Base-by-base conservation (phyloP, 495 filamentous ascomycete species). In the Lineolata rhizophorae region DNA sequence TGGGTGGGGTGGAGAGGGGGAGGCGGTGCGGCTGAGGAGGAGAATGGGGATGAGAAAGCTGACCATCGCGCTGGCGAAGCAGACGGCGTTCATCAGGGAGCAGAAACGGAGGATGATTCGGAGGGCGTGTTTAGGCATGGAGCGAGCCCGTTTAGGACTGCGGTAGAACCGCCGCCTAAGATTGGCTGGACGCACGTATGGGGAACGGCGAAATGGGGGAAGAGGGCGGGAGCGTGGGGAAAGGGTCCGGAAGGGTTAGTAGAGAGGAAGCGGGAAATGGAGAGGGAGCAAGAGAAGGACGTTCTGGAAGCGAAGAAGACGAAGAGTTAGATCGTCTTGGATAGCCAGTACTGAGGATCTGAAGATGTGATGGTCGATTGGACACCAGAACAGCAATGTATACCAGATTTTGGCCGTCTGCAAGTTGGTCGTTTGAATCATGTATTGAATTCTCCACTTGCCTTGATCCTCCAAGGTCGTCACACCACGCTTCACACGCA, bases 1-100 rank as follows among this genome's bases (percentile, higher is more conserved):
- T 63, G 0, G 48, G 72, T 20, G 54, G 62, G 22, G 75, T 70
- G 72, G 72, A 75, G 36, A 47, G 52, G 1, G 36, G 26, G 30
- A 54, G 38, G 56, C 47, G 2, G 50, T 41, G 5, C 53, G 56
- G 2, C 34, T 60, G 25, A 34, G 39, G 38, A 28, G 40, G 18
- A 42, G 33, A 34, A 39, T 31, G 29, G 37, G 6, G 29, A 45
- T 20, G 35, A 20, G 33, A 22, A 27, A 25, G 26, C 31, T 16
- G 15, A 30, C 28, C 10, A 30, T 8, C 9, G n/a, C 6, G 15
- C 14, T 30, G 8, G 10, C 10, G 10, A 6, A 30, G 15, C 28
- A 30, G 9, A 30, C 6, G 17, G 8, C 28, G 28, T 8, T 26
- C 12, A n/a, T n/a, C n/a, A n/a, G n/a, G 8, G 22, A 26, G 8